These are phyloP conservation scores for Venturiaceae sp. DNA, from an alignment of 2,329 filamentous ascomycete genomes.

Conservation along the genomic window DNA sequence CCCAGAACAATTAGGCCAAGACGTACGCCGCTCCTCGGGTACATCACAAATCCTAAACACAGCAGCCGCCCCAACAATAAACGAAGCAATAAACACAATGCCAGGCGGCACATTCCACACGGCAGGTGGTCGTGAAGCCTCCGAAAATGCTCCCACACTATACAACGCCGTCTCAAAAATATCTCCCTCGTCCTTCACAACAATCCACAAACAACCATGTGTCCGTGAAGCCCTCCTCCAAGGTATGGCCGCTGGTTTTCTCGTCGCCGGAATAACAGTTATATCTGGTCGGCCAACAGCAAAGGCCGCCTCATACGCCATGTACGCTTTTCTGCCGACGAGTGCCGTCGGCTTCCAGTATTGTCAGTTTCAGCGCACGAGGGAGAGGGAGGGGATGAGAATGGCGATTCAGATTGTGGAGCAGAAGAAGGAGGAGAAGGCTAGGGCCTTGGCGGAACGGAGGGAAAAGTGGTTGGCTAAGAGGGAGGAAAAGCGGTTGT, in stretches of 20 bases:
- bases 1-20: background rate
- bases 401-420: constrained; percentile 75
- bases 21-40: background rate
- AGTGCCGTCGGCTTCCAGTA: constrained; percentile 73
- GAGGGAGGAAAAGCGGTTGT: constrained; percentile 5
- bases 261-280: constrained; percentile 63
- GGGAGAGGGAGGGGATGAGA: constrained; percentile 76
- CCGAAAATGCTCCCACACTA: too few species aligned
- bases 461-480: background rate
- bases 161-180: constrained; percentile 58
- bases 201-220: constrained; percentile 72
- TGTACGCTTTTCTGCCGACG: constrained; percentile 61
- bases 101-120: constrained; percentile 49
- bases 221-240: constrained; percentile 72
- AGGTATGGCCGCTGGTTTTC: constrained; percentile 73
- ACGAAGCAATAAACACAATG: constrained; percentile 43
- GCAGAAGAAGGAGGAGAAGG: constrained; percentile 58
- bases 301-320: constrained; percentile 30
- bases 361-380: constrained; percentile 63
- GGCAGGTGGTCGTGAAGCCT: constrained; percentile 46
- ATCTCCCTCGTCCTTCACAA: constrained; percentile 57
- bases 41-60: constrained; percentile 10
- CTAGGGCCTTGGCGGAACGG: constrained; percentile 35
- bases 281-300: constrained; percentile 6
- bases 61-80: constrained; percentile 16